Percentiles rank a stretch among this genome's conserved stretches.
Conservation (phyloP, 148 eudicot species). For the Chenopodium suecicum region DNA sequence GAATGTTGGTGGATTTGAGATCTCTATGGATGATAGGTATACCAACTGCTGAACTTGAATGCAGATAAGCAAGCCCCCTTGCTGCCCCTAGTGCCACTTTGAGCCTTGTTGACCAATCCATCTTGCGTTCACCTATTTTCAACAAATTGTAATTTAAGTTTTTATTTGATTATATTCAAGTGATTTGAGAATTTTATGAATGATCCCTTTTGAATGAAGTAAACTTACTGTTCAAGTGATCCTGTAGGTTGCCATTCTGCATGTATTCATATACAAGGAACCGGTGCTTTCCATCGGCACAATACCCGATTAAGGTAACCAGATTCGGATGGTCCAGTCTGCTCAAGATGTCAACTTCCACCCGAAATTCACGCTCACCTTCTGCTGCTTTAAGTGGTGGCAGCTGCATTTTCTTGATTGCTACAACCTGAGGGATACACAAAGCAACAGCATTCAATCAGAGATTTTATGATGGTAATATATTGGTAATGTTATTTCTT, state of each 20-base stretch:
- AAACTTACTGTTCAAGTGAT: conserved; percentile 70
- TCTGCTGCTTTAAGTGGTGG: conserved; percentile 73
- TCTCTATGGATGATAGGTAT: conserved; percentile 95
- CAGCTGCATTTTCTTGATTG: conserved; percentile 95
- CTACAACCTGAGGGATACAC: conserved; percentile 59
- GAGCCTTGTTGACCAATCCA: conserved; percentile 89
- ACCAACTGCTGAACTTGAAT: conserved; percentile 85
- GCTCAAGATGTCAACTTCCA: conserved; percentile 92
- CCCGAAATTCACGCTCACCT: conserved; percentile 92
- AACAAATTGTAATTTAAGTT: conserved; percentile 3
- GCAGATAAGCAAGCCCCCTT: conserved; percentile 92
- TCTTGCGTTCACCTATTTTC: conserved; percentile 64
- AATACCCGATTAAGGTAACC: conserved; percentile 83
- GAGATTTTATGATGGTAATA: neutral
- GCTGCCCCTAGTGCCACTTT: conserved; percentile 96
- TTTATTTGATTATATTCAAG: conserved; percentile 2
- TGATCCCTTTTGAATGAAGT: neutral
- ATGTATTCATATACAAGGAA: conserved; percentile 88
- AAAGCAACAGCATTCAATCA: conserved; percentile 14
- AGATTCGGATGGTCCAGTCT: conserved; percentile 91
- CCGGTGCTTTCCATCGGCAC: conserved; percentile 86
- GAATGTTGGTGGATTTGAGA: conserved; percentile 96
- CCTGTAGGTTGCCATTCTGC: conserved; percentile 89
- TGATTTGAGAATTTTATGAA: neutral
- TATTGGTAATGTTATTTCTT: neutral